Conservation (phyloP, 2,329 filamentous ascomycete genomes). For the Chalaropsis thielavioides region DNA sequence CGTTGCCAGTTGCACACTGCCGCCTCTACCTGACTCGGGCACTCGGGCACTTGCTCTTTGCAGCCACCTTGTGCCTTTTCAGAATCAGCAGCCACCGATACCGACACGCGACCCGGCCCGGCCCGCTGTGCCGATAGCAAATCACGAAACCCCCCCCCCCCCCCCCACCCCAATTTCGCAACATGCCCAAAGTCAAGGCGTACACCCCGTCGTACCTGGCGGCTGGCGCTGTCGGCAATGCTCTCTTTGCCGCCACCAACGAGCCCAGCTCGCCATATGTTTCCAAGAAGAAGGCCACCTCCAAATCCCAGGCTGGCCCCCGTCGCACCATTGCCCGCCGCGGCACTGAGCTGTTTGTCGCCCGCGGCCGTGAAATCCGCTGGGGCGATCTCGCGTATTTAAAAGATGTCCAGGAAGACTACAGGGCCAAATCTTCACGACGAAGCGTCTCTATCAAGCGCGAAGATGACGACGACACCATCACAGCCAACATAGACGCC, state of each 20-base stretch:
- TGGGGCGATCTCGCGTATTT: conserved; percentile 76
- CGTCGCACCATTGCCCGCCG: conserved; percentile 60
- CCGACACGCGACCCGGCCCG: no score
- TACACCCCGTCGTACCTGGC: conserved; percentile 82
- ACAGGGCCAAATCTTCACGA: conserved; percentile 18
- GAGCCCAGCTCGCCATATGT: conserved; percentile 30
- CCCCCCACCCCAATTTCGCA: conserved; percentile 14
- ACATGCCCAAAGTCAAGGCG: conserved; percentile 73
- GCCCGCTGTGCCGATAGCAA: background rate
- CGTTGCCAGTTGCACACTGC: background rate
- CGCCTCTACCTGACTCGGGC: background rate
- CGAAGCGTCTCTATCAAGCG: conserved; percentile 29
- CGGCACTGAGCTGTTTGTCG: conserved; percentile 78
- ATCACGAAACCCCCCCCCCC: background rate
- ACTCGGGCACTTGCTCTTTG: no score
- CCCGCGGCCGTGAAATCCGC: conserved; percentile 75
- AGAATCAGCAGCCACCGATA: no score
- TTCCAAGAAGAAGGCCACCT: conserved; percentile 25
- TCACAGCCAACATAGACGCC: background rate
- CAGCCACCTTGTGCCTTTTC: no score
- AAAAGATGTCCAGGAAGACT: conserved; percentile 41
- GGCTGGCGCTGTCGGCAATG: conserved; percentile 59
- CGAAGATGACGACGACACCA: conserved; percentile 26
- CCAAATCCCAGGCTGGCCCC: conserved; percentile 34
- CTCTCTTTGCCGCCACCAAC: conserved; percentile 49